Evolutionary conservation across 2,329 filamentous ascomycete species (phyloP).

Genomic region (Fusarium sp.): DNA sequence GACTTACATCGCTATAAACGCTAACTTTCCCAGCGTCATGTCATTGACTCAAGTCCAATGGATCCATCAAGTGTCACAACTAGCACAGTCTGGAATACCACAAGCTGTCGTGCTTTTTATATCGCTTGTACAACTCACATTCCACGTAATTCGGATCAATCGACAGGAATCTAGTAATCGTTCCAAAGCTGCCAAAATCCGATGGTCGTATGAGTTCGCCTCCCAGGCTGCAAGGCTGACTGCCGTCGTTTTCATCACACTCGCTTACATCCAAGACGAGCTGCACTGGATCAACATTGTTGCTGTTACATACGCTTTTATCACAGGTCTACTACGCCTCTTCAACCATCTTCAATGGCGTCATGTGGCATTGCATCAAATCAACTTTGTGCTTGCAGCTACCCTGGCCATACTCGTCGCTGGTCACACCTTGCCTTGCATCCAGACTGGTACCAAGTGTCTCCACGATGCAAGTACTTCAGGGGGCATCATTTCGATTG

Average conservation of each 20-base stretch:
- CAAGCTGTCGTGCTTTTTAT: conserved; percentile 57
- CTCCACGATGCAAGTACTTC: conserved; percentile 52
- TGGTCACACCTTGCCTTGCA: conserved; percentile 62
- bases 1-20: background rate
- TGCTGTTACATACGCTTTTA: conserved; percentile 59
- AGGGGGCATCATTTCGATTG: conserved; percentile 56
- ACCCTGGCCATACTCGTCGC: conserved; percentile 56
- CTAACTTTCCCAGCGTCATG: conserved; percentile 29
- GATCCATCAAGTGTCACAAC: conserved; percentile 57
- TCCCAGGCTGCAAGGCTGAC: conserved; percentile 60
- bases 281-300: conserved; percentile 57
- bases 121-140: conserved; percentile 56
- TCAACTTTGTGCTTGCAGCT: conserved; percentile 62
- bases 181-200: conserved; percentile 57
- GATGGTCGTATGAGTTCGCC: conserved; percentile 60
- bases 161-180: conserved; percentile 47
- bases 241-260: conserved; percentile 58
- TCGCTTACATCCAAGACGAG: conserved; percentile 54
- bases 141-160: conserved; percentile 54
- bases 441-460: conserved; percentile 56
- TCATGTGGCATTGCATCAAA: conserved; percentile 63
- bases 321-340: conserved; percentile 62
- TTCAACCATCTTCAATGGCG: conserved; percentile 61
- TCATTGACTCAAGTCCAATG: conserved; percentile 52
- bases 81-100: conserved; percentile 60